phyloP scores from a whole-genome alignment of 768 basidiomycete genomes.

The Porpolomopsis calyptriformis region DNA sequence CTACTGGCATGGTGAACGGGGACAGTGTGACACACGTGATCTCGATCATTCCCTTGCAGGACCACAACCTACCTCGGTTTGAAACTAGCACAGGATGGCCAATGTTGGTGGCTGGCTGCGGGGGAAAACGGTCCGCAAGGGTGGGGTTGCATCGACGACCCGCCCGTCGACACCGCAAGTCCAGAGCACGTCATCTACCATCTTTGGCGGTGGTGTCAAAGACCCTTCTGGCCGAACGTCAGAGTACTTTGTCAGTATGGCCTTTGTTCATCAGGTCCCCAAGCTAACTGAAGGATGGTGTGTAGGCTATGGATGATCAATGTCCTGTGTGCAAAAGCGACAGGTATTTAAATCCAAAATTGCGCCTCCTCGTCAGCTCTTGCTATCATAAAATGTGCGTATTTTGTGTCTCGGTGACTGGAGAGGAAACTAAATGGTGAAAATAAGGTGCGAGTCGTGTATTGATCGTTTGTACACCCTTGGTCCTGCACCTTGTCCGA shows the following conservation, averaged over 20 bases:
- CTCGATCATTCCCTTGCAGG: not conserved
- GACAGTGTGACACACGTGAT: not conserved
- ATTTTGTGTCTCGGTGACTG: not conserved
- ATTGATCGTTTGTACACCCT: constrained; percentile 94
- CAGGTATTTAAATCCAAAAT: constrained; percentile 87
- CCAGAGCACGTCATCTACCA: constrained; percentile 60
- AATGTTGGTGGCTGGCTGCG: constrained; percentile 49
- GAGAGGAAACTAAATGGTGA: not conserved
- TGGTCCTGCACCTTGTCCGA: constrained; percentile 92
- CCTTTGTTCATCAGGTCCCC: not conserved
- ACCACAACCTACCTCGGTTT: not conserved
- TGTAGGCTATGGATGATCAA: constrained; percentile 79
- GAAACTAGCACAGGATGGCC: constrained; percentile 1
- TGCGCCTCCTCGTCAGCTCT: constrained; percentile 86
- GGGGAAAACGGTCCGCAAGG: constrained; percentile 68
- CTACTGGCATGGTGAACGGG: constrained; percentile 12
- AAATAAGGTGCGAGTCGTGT: constrained; percentile 91
- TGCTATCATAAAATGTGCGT: constrained; percentile 97
- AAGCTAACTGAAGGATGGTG: constrained; percentile 5
- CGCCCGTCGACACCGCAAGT: constrained; percentile 56
- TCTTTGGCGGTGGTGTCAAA: constrained; percentile 79
- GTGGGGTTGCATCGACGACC: constrained; percentile 35
- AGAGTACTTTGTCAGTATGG: constrained; percentile 61
- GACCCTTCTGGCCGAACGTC: constrained; percentile 74
- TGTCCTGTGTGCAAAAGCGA: constrained; percentile 98